Conservation (phyloP, 176 grass and related monocot species). For the Carex littledalei region DNA sequence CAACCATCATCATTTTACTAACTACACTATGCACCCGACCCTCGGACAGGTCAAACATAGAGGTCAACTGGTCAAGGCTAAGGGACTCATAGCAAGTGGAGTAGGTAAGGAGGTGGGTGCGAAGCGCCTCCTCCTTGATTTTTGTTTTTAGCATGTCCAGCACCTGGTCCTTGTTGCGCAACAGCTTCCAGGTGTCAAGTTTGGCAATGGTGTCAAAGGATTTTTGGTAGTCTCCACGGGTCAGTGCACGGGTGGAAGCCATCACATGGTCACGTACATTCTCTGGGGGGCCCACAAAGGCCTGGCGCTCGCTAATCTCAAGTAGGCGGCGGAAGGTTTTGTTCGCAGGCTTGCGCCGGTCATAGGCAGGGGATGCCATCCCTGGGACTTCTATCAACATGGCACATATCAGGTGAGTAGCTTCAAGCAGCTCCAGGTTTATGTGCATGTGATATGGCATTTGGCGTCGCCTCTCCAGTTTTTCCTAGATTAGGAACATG, state of each 20-base stretch:
- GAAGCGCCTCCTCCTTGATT: slow-evolving; percentile 85
- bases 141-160: slow-evolving; percentile 81
- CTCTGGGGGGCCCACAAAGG: slow-evolving; percentile 87
- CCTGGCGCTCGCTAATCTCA: slow-evolving; percentile 85
- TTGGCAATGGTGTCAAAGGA: slow-evolving; percentile 55
- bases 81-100: slow-evolving; percentile 66
- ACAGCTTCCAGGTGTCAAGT: slow-evolving; percentile 81
- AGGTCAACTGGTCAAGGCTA: slow-evolving; percentile 64
- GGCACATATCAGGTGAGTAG: slow-evolving; percentile 82
- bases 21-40: slow-evolving; percentile 61
- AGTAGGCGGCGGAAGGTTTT: slow-evolving; percentile 94
- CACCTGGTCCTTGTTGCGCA: slow-evolving; percentile 69
- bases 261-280: slow-evolving; percentile 90
- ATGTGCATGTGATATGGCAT: slow-evolving; percentile 99
- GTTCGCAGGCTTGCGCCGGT: slow-evolving; percentile 61
- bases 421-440: slow-evolving; percentile 93
- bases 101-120: slow-evolving; percentile 84
- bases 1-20: slow-evolving; percentile 96
- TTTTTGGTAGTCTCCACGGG: slow-evolving; percentile 67
- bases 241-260: slow-evolving; percentile 77
- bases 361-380: slow-evolving; percentile 71
- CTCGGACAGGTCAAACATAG: slow-evolving; percentile 82
- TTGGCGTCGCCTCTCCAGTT: slow-evolving; percentile 82
- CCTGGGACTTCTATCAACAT: slow-evolving; percentile 95
- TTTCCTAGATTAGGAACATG: slow-evolving; percentile 47